Evolutionary conservation across 768 basidiomycete species (phyloP).

Genomic region (Rickenella mellea): DNA sequence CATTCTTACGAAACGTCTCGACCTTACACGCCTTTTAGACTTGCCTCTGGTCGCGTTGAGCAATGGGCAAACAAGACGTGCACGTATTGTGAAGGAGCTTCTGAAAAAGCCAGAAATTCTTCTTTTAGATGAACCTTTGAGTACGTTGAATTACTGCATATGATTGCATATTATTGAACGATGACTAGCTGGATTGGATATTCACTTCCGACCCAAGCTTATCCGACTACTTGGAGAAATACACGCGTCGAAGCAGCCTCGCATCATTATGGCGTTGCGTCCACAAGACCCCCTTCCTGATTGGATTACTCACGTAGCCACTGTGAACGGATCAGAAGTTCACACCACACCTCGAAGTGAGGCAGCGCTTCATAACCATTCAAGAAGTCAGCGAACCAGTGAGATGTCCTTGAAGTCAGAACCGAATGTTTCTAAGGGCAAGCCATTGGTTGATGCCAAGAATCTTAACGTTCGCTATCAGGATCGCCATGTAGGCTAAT

Average conservation of each 20-base stretch:
- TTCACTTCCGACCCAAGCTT: slow-evolving; percentile 44
- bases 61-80: slow-evolving; percentile 87
- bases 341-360: slow-evolving; percentile 10
- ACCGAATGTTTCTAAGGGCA: slow-evolving; percentile 12
- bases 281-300: slow-evolving; percentile 63
- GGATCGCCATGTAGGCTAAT: slow-evolving; percentile 38
- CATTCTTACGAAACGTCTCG: slow-evolving; percentile 44
- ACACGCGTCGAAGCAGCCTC: slow-evolving; percentile 39
- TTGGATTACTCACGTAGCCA: slow-evolving; percentile 62
- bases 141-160: slow-evolving; percentile 31
- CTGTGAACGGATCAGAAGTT: slow-evolving; percentile 40
- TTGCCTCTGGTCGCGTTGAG: slow-evolving; percentile 78
- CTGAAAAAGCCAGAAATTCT: slow-evolving; percentile 63
- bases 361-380: slow-evolving; percentile 6
- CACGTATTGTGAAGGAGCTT: slow-evolving; percentile 72
- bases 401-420: not conserved
- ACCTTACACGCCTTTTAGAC: slow-evolving; percentile 58
- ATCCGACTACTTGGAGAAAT: slow-evolving; percentile 45
- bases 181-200: slow-evolving; percentile 69
- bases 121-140: slow-evolving; percentile 87
- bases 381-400: not conserved
- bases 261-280: slow-evolving; percentile 57
- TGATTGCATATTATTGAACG: not conserved
- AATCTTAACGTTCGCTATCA: slow-evolving; percentile 67
- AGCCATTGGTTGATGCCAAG: slow-evolving; percentile 49